A percentile compares a stretch with the other conserved stretches of the same genome.
These are phyloP conservation scores for Gastroboletus turbinatus DNA, from an alignment of 1,284 basidiomycete species.

Conservation along the genomic window DNA sequence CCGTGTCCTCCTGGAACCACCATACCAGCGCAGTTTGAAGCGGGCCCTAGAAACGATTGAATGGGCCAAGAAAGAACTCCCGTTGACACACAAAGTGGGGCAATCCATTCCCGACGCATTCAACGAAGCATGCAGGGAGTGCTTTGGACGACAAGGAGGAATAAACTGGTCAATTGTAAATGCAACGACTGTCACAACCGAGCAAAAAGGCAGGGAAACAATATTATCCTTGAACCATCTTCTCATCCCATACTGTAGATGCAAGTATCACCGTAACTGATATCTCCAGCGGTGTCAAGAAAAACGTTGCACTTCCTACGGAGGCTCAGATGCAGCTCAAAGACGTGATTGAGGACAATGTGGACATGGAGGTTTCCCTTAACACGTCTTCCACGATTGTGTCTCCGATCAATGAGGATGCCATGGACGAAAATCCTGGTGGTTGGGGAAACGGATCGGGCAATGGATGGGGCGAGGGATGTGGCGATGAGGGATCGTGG, in stretches of 20 bases:
- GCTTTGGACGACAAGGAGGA: conserved; percentile 47
- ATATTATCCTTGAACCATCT: neutral
- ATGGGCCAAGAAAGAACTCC: conserved; percentile 56
- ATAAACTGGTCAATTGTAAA: conserved; percentile 28
- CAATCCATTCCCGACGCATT: conserved; percentile 56
- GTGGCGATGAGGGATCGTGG: conserved; percentile 7
- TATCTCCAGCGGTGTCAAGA: conserved; percentile 15
- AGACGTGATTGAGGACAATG: conserved; percentile 33
- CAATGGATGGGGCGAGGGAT: conserved; percentile 6
- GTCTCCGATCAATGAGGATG: neutral
- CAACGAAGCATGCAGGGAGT: conserved; percentile 43
- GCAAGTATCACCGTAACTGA: conserved; percentile 20
- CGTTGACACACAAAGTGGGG: conserved; percentile 51
- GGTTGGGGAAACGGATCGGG: conserved; percentile 9
- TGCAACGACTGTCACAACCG: neutral
- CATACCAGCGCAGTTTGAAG: conserved; percentile 44
- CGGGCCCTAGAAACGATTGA: conserved; percentile 49
- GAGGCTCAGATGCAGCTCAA: conserved; percentile 24
- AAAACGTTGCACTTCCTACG: conserved; percentile 24
- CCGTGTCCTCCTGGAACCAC: conserved; percentile 45
- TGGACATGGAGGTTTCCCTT: conserved; percentile 24
- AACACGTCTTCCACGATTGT: neutral
- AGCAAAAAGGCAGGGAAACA: conserved; percentile 10
- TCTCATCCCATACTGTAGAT: conserved; percentile 16
- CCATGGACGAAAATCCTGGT: neutral